Conservation (phyloP, 139 green algal genomes). For the Micractinium sp. region DNA sequence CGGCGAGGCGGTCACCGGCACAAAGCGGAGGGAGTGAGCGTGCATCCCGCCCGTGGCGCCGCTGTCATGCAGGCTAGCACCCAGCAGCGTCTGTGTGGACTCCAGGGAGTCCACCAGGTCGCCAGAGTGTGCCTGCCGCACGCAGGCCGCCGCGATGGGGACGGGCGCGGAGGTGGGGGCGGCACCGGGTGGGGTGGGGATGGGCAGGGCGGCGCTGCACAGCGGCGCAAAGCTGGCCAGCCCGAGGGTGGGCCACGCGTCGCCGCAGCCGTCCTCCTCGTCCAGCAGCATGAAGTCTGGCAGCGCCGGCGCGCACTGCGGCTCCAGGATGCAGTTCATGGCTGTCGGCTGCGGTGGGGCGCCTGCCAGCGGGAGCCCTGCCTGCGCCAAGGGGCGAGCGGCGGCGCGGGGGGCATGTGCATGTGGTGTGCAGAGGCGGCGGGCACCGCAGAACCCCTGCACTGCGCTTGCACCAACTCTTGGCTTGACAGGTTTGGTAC, state of each 20-base stretch:
- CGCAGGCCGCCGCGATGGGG: neutral
- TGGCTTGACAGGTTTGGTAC: too few relatives aligned
- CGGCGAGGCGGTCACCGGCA: neutral
- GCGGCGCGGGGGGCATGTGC: neutral
- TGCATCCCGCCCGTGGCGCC: neutral
- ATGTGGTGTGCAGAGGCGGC: neutral
- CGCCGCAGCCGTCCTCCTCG: neutral
- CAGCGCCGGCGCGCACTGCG: neutral
- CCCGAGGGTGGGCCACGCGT: neutral
- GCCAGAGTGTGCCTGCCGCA: neutral
- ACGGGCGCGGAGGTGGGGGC: constrained; percentile 1
- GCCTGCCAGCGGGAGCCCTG: neutral
- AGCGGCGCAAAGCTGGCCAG: constrained; percentile 8
- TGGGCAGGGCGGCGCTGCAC: neutral
- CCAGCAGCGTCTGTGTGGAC: constrained; percentile 35
- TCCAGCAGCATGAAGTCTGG: constrained; percentile 23
- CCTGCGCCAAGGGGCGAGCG: too few relatives aligned
- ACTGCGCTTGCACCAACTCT: too few relatives aligned
- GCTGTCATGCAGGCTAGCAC: constrained; percentile 14
- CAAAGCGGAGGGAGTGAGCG: constrained; percentile 6
- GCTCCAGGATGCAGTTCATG: neutral
- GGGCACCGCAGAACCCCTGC: neutral
- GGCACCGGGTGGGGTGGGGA: too few relatives aligned
- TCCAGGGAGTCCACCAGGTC: constrained; percentile 43
- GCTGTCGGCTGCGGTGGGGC: neutral